Evolutionary conservation across 129 eudicot genomes (phyloP).

Genomic region (Helichrysum umbraculigerum): DNA sequence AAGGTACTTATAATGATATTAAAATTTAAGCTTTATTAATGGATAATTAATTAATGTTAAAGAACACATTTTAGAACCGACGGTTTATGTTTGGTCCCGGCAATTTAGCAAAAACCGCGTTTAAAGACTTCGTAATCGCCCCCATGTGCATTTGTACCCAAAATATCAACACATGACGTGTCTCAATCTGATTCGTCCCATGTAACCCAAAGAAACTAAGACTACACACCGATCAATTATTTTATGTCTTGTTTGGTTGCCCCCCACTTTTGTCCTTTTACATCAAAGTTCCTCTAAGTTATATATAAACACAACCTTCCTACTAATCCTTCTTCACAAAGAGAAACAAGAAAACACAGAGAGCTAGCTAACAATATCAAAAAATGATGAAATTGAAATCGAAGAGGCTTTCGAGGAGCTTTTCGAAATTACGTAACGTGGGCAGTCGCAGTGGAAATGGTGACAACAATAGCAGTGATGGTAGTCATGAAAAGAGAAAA

Average conservation of each 20-base stretch:
- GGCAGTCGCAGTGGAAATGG: slow-evolving; percentile 21
- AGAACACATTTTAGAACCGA: slow-evolving; percentile 34
- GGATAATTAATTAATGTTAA: slow-evolving; percentile 22
- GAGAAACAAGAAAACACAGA: background rate
- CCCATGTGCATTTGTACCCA: slow-evolving; percentile 36
- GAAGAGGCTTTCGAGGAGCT: slow-evolving; percentile 64
- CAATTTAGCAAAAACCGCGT: slow-evolving; percentile 37
- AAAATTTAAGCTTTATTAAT: background rate
- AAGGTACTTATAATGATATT: too few species aligned
- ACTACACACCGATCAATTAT: slow-evolving; percentile 33
- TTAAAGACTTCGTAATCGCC: slow-evolving; percentile 29
- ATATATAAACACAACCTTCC: slow-evolving; percentile 28
- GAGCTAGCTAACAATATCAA: background rate
- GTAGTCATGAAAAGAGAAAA: background rate
- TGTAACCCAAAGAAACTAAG: background rate
- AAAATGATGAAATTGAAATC: slow-evolving; percentile 63
- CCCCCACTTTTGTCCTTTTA: slow-evolving; percentile 28
- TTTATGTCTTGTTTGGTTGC: slow-evolving; percentile 24
- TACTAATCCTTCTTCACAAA: slow-evolving; percentile 3
- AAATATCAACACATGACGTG: slow-evolving; percentile 28
- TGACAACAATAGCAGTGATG: slow-evolving; percentile 14
- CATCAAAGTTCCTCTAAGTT: slow-evolving; percentile 7
- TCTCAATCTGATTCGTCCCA: slow-evolving; percentile 19
- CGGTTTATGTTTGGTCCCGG: slow-evolving; percentile 33
- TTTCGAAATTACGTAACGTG: slow-evolving; percentile 46